phyloP scores from a whole-genome alignment of 2,329 filamentous ascomycete species.

The Aspergillus ibericus region DNA sequence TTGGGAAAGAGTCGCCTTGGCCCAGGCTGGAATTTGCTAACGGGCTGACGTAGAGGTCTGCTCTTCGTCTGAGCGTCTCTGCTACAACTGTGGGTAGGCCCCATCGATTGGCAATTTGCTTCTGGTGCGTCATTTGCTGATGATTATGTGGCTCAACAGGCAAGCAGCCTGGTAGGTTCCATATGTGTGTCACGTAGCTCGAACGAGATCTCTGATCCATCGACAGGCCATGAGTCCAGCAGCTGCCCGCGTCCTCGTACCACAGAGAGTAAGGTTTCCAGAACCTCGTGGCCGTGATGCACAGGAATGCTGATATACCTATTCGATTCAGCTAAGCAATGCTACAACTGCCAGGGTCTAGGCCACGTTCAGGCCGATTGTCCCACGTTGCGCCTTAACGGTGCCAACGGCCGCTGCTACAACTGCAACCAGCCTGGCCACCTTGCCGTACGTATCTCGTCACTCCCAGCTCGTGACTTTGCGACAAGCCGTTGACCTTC shows the following conservation, averaged over 20 bases:
- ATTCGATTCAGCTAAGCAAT: slow-evolving; percentile 76
- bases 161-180: slow-evolving; percentile 48
- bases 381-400: slow-evolving; percentile 90
- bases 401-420: slow-evolving; percentile 86
- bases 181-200: slow-evolving; percentile 13
- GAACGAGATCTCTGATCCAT: slow-evolving; percentile 21
- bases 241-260: slow-evolving; percentile 94
- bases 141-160: slow-evolving; percentile 28
- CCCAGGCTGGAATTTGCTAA: slow-evolving; percentile 53
- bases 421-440: slow-evolving; percentile 93
- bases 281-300: slow-evolving; percentile 6
- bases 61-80: slow-evolving; percentile 95
- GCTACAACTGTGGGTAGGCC: slow-evolving; percentile 87
- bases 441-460: slow-evolving; percentile 67
- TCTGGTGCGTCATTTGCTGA: slow-evolving; percentile 20
- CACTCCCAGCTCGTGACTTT: not conserved
- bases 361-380: slow-evolving; percentile 99
- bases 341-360: slow-evolving; percentile 98
- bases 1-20: slow-evolving; percentile 44
- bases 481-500: slow-evolving; percentile 1
- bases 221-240: slow-evolving; percentile 87
- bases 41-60: slow-evolving; percentile 71
- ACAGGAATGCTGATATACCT: slow-evolving; percentile 19
- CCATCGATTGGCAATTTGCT: slow-evolving; percentile 3
- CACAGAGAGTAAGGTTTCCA: slow-evolving; percentile 69